Evolutionary conservation across 192 early-diverging fungal species (phyloP).

Genomic region (Gamsiella multidivaricata): DNA sequence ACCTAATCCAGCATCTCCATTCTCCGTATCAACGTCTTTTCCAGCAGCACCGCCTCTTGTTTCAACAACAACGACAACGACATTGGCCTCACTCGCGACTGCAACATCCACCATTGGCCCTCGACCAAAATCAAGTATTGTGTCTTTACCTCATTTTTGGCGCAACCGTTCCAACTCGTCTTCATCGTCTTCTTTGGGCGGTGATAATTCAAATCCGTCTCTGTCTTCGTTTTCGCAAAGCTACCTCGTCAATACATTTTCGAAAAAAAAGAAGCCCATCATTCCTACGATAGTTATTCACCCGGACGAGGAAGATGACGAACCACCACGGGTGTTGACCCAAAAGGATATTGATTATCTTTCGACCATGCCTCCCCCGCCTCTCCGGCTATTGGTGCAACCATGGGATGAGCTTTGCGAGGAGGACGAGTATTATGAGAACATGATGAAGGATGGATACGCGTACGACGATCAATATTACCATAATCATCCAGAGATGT

Average conservation of each 20-base stretch:
- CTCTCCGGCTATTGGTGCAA: conserved; percentile 18
- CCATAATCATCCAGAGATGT: neutral
- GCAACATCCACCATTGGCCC: neutral
- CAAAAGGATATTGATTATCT: conserved; percentile 47
- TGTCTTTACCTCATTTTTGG: conserved; percentile 26
- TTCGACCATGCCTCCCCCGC: conserved; percentile 28
- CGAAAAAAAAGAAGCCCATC: conserved; percentile 24
- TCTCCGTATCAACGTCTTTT: no score
- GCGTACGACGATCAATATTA: conserved; percentile 8
- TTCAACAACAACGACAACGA: neutral
- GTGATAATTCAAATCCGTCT: neutral
- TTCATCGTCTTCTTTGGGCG: neutral
- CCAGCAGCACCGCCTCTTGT: neutral
- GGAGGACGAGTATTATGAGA: conserved; percentile 14
- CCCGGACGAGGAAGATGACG: conserved; percentile 45
- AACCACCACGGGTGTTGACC: conserved; percentile 25
- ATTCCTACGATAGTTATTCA: conserved; percentile 45
- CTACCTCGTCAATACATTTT: conserved; percentile 13
- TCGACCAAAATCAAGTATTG: conserved; percentile 14
- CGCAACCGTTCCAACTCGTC: conserved; percentile 7
- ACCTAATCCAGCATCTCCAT: neutral
- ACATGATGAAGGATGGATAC: conserved; percentile 12
- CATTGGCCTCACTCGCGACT: neutral
- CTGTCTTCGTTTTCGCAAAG: conserved; percentile 19
- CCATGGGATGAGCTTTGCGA: conserved; percentile 27